Evolutionary conservation across 2,329 filamentous ascomycete genomes (phyloP).

Genomic region (Phyllosticta ampelicida): DNA sequence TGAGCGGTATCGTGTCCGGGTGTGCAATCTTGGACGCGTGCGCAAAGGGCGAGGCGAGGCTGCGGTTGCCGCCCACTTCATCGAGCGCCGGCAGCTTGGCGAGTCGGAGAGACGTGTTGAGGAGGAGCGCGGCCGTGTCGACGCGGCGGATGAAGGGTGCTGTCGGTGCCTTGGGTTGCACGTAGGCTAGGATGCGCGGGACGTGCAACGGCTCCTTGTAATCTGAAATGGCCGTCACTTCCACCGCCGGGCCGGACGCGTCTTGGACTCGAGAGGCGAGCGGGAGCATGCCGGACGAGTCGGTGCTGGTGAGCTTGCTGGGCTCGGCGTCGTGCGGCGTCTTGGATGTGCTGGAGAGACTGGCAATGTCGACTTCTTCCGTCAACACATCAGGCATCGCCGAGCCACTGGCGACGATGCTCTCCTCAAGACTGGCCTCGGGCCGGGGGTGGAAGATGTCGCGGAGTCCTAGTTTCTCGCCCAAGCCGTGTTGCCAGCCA

Average conservation of each 20-base stretch:
- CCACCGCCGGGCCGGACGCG: constrained; percentile 19
- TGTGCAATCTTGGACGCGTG: constrained; percentile 73
- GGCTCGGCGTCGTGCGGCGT: background rate
- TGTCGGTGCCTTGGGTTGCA: constrained; percentile 54
- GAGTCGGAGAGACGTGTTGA: constrained; percentile 72
- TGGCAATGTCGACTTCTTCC: constrained; percentile 44
- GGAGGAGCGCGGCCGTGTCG: constrained; percentile 72
- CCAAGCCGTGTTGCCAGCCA: constrained; percentile 74
- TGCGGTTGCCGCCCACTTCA: constrained; percentile 40
- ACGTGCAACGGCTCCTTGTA: constrained; percentile 35
- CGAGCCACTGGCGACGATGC: constrained; percentile 26
- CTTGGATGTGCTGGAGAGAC: constrained; percentile 40
- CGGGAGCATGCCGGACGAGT: constrained; percentile 10
- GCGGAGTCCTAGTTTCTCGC: constrained; percentile 63
- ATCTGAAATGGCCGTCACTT: constrained; percentile 15
- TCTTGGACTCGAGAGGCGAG: constrained; percentile 28
- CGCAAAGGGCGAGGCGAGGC: constrained; percentile 57
- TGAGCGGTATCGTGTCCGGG: constrained; percentile 67
- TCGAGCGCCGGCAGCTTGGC: constrained; percentile 70
- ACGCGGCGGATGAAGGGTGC: constrained; percentile 69
- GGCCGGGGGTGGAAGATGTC: constrained; percentile 47
- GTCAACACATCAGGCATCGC: constrained; percentile 25
- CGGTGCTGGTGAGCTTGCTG: background rate
- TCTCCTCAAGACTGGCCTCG: constrained; percentile 20
- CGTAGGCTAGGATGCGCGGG: constrained; percentile 70